Percentiles rank a stretch among this genome's conserved stretches.
phyloP scores from a whole-genome alignment of 176 grass and related monocot genomes.

The Aegilops tauschii region DNA sequence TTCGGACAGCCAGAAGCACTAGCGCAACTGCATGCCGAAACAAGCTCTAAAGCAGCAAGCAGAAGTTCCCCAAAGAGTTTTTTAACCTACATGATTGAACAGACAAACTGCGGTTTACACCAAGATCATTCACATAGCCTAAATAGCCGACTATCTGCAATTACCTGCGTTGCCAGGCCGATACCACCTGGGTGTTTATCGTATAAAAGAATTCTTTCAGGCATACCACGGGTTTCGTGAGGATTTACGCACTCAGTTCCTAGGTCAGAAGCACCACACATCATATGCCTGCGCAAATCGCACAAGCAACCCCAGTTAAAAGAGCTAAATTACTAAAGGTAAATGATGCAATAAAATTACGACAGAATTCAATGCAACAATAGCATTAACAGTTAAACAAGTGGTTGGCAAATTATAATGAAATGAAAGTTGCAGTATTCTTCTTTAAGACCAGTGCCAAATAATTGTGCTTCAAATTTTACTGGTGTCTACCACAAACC shows the following conservation, averaged over 20 bases:
- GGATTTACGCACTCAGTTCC: slow-evolving; percentile 87
- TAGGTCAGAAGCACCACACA: slow-evolving; percentile 74
- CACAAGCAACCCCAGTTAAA: neutral
- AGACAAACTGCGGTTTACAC: neutral
- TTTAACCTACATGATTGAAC: slow-evolving; percentile 45
- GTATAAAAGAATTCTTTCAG: slow-evolving; percentile 77
- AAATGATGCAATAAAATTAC: neutral
- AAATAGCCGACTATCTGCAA: neutral
- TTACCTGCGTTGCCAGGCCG: slow-evolving; percentile 68
- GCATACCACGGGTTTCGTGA: slow-evolving; percentile 62
- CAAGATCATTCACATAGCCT: neutral
- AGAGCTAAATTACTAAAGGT: neutral
- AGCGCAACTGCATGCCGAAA: slow-evolving; percentile 62
- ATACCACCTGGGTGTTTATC: slow-evolving; percentile 87
- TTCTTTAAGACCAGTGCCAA: neutral
- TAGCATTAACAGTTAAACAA: neutral
- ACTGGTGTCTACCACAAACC: neutral
- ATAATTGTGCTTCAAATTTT: neutral
- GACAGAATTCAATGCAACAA: neutral
- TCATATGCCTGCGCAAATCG: slow-evolving; percentile 53
- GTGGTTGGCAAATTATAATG: slow-evolving; percentile 2
- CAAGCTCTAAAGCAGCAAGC: slow-evolving; percentile 59
- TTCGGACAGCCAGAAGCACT: slow-evolving; percentile 66
- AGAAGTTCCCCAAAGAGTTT: slow-evolving; percentile 70
- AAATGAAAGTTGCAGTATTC: neutral